phyloP scores from a whole-genome alignment of 169 alveolate genomes.

The Ichthyophthirius multifiliis region DNA sequence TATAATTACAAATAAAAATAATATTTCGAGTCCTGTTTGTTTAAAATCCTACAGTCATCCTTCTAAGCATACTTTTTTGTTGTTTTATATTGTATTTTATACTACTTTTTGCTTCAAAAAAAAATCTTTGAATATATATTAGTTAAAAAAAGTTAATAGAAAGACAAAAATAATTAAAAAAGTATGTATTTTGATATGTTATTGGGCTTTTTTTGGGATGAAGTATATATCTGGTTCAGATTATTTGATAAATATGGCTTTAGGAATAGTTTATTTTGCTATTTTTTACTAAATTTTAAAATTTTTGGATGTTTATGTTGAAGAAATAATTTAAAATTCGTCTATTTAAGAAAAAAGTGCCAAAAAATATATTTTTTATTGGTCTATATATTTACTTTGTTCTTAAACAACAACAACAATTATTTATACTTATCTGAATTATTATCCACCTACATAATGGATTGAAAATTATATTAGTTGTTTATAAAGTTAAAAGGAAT shows the following conservation, averaged over 20 bases:
- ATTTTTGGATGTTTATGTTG: neutral
- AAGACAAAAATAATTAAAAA: neutral
- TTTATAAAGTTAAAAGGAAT: neutral
- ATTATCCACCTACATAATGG: neutral
- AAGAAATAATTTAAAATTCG: neutral
- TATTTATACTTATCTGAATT: neutral
- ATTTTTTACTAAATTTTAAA: neutral
- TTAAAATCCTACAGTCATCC: slow-evolving; percentile 10
- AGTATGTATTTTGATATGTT: neutral
- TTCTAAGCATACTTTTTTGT: neutral
- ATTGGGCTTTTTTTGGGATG: too few relatives aligned
- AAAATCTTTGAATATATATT: neutral
- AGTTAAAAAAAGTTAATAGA: neutral
- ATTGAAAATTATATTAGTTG: neutral
- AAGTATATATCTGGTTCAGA: neutral
- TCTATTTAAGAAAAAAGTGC: neutral
- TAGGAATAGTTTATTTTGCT: neutral
- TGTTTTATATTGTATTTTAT: neutral
- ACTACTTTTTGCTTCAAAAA: neutral
- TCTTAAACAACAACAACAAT: neutral
- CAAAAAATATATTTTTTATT: slow-evolving; percentile 6
- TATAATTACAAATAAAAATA: too few relatives aligned
- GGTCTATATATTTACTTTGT: neutral
- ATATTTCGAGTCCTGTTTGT: too few relatives aligned
- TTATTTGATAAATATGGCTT: neutral